Conservation (phyloP, 139 green algal species). For the Chlamydomonas applanata region DNA sequence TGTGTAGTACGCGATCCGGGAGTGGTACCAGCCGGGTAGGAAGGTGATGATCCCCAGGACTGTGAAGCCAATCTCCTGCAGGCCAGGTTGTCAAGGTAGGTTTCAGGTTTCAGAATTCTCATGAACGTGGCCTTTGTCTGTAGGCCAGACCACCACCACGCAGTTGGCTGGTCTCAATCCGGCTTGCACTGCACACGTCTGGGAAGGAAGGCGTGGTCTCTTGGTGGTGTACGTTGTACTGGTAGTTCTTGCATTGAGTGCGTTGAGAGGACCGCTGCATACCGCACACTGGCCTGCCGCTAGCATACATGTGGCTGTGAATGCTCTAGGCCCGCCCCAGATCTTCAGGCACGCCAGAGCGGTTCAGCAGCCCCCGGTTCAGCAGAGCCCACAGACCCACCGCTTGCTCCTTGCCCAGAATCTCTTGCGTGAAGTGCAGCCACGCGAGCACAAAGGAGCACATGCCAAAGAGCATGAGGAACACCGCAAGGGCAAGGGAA, state of each 20-base stretch:
- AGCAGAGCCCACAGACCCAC: too few relatives aligned
- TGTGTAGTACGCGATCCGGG: constrained; percentile 34
- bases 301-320: not conserved
- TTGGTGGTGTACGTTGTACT: too few relatives aligned
- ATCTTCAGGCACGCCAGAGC: too few relatives aligned
- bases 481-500: constrained; percentile 38
- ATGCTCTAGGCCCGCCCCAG: too few relatives aligned
- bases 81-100: not conserved
- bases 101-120: too few relatives aligned
- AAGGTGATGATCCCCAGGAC: constrained; percentile 45
- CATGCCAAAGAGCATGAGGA: constrained; percentile 40
- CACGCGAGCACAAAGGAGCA: constrained; percentile 44
- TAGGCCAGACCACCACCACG: not conserved
- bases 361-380: too few relatives aligned
- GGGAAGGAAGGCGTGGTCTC: too few relatives aligned
- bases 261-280: too few relatives aligned
- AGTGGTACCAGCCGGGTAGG: constrained; percentile 46
- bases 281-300: too few relatives aligned
- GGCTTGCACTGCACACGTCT: too few relatives aligned
- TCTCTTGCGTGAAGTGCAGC: constrained; percentile 49
- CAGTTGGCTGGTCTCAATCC: not conserved
- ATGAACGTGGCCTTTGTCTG: not conserved
- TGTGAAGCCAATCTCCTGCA: constrained; percentile 51
- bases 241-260: too few relatives aligned
- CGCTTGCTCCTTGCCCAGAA: constrained; percentile 54